Conservation (phyloP, 352 stramenopile species). For the Halophytophthora polymorphica region DNA sequence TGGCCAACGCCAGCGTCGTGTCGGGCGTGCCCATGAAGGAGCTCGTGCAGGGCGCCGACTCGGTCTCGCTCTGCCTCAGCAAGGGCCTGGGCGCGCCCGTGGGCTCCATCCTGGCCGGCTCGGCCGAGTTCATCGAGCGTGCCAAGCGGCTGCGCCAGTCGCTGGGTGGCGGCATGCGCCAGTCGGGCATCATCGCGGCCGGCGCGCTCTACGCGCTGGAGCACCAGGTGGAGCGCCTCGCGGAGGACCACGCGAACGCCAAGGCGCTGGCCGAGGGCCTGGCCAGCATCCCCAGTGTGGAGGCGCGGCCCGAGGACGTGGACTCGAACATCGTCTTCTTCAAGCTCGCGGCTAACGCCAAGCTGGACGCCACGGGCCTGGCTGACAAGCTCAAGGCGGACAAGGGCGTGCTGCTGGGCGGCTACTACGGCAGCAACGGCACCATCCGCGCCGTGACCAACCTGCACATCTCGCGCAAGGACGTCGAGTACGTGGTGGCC, state of each 20-base stretch:
- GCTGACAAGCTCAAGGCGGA: constrained; percentile 54
- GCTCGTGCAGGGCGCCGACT: constrained; percentile 85
- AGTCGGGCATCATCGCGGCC: constrained; percentile 92
- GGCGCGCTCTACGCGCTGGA: constrained; percentile 91
- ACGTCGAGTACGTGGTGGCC: constrained; percentile 61
- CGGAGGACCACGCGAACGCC: constrained; percentile 80
- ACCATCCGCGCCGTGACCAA: constrained; percentile 73
- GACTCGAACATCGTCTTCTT: constrained; percentile 92
- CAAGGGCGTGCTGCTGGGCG: constrained; percentile 66
- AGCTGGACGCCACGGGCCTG: constrained; percentile 49
- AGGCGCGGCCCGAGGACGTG: constrained; percentile 53
- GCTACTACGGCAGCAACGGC: constrained; percentile 50
- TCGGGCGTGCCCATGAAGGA: constrained; percentile 60
- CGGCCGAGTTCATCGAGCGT: constrained; percentile 84
- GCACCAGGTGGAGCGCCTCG: constrained; percentile 83
- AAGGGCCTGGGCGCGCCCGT: constrained; percentile 94
- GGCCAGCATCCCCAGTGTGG: constrained; percentile 56
- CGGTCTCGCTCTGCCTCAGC: constrained; percentile 94
- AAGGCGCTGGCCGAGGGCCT: constrained; percentile 66
- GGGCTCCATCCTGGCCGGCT: constrained; percentile 92
- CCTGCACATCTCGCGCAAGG: constrained; percentile 61
- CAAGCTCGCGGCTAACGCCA: constrained; percentile 44
- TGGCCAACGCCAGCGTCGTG: constrained; percentile 95
- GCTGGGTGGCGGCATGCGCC: constrained; percentile 96
- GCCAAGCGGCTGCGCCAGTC: constrained; percentile 93